Evolutionary conservation across 2,329 filamentous ascomycete genomes (phyloP).

Genomic region (Cercospora beticola): DNA sequence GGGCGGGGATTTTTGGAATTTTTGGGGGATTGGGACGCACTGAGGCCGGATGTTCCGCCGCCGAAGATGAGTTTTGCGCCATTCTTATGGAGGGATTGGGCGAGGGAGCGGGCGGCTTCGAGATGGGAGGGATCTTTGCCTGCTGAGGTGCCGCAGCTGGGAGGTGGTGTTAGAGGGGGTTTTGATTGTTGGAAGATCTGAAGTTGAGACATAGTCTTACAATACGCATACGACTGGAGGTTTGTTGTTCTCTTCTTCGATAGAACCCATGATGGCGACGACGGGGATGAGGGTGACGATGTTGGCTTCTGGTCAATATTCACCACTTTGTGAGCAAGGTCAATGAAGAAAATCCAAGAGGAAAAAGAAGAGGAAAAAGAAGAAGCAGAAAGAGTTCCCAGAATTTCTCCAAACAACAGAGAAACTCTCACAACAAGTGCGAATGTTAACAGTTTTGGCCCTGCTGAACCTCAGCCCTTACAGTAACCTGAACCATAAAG

Average conservation of each 20-base stretch:
- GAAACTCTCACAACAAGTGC: neutral
- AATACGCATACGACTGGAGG: slow-evolving; percentile 82
- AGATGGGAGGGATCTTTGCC: slow-evolving; percentile 74
- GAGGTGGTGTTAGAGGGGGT: neutral
- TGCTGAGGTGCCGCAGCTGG: slow-evolving; percentile 75
- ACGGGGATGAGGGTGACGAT: neutral
- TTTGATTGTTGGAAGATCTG: neutral
- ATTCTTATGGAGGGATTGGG: slow-evolving; percentile 68
- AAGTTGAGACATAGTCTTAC: slow-evolving; percentile 45
- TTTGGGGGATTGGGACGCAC: too few relatives aligned
- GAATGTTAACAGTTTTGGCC: neutral
- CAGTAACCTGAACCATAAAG: neutral
- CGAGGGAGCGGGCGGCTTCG: slow-evolving; percentile 74
- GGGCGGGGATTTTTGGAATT: too few relatives aligned
- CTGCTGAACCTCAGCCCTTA: neutral
- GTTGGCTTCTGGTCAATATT: neutral
- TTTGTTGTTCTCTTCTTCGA: slow-evolving; percentile 30
- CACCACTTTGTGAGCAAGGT: neutral
- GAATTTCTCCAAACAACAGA: neutral
- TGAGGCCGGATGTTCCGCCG: slow-evolving; percentile 88
- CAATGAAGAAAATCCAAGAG: neutral
- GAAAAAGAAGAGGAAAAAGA: too few relatives aligned
- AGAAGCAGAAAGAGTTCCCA: neutral
- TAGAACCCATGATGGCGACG: slow-evolving; percentile 6
- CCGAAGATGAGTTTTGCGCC: slow-evolving; percentile 87